Conservation (phyloP, 1,139 yeast species). For the Petasospora fabianii region DNA sequence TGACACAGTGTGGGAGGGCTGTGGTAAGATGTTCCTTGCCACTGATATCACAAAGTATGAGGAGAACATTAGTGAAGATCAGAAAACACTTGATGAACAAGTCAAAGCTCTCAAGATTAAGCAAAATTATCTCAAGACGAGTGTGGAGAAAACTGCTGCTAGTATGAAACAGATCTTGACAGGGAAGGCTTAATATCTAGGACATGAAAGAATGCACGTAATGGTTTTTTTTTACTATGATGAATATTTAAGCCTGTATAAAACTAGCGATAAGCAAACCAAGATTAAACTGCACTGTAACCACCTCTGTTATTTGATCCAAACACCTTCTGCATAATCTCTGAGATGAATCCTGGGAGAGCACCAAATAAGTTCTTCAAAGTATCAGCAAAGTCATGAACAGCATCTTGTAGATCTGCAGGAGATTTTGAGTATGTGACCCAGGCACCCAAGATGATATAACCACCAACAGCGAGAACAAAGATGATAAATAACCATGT, state of each 20-base stretch:
- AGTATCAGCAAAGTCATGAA: constrained; percentile 72
- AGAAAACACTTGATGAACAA: constrained; percentile 52
- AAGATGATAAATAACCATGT: constrained; percentile 69
- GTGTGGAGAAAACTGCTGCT: constrained; percentile 69
- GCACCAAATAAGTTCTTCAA: constrained; percentile 55
- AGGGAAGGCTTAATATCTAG: constrained; percentile 20
- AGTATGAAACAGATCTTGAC: constrained; percentile 52
- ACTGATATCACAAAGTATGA: constrained; percentile 39
- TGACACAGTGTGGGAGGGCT: constrained; percentile 73
- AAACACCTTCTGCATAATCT: constrained; percentile 65
- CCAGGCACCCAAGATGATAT: constrained; percentile 80
- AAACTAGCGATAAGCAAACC: no score
- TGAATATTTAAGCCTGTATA: no score
- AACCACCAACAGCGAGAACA: constrained; percentile 64
- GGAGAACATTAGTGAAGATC: constrained; percentile 47
- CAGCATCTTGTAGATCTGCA: constrained; percentile 47
- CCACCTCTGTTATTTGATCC: constrained; percentile 76
- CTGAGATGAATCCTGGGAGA: constrained; percentile 68
- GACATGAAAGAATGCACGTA: background rate
- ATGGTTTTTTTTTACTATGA: no score
- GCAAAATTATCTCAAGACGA: constrained; percentile 67
- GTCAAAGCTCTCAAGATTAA: constrained; percentile 62
- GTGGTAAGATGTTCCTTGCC: constrained; percentile 69
- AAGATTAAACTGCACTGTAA: constrained; percentile 82
- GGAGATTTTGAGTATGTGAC: constrained; percentile 43